Evolutionary conservation across 208 protist species (phyloP).

Genomic region (Naegleria gruberi): DNA sequence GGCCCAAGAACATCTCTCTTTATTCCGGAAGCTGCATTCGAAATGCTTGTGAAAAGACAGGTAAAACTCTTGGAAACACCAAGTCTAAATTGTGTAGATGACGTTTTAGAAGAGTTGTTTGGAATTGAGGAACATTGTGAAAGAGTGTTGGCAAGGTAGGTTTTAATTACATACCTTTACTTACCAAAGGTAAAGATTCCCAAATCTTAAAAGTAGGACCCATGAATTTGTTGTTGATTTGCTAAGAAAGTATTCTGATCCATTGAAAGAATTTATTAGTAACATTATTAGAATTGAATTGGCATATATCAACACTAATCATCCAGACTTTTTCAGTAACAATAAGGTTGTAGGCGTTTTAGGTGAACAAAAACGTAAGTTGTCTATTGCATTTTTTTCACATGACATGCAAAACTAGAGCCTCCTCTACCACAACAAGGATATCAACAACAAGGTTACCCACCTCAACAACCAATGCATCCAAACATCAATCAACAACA

Average conservation of each 20-base stretch:
- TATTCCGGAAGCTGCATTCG: constrained; percentile 90
- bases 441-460: constrained; percentile 23
- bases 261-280: constrained; percentile 70
- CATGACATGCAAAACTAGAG: neutral
- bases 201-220: constrained; percentile 69
- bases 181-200: constrained; percentile 72
- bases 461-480: constrained; percentile 27
- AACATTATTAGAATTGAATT: constrained; percentile 86
- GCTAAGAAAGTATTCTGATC: constrained; percentile 61
- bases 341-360: neutral
- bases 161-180: neutral
- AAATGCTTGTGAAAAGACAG: constrained; percentile 85
- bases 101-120: constrained; percentile 88
- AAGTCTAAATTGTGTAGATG: constrained; percentile 81
- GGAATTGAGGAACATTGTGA: constrained; percentile 69
- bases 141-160: constrained; percentile 24
- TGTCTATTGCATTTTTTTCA: no score
- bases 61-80: constrained; percentile 86
- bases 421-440: constrained; percentile 32
- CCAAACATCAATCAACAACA: neutral
- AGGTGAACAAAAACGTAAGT: neutral
- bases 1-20: constrained; percentile 91
- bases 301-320: constrained; percentile 93
- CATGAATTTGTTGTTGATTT: constrained; percentile 69
- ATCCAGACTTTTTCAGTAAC: constrained; percentile 60